These are phyloP conservation scores for Enterospora canceri DNA, from an alignment of 371 early-diverging fungal genomes.

Conservation along the genomic window DNA sequence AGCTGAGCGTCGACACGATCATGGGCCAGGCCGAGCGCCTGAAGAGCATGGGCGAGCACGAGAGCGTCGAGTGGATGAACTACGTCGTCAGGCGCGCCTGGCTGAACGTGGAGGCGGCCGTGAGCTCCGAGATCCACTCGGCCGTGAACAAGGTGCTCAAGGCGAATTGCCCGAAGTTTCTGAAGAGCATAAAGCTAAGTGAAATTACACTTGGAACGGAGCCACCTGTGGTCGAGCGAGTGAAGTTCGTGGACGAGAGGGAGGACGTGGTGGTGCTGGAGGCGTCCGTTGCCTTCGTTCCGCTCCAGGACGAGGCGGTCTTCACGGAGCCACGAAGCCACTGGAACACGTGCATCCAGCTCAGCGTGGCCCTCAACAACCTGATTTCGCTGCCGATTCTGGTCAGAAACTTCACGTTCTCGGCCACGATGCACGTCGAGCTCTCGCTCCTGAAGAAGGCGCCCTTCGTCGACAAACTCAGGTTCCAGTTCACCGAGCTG, in stretches of 20 bases:
- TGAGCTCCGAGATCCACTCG: conserved; percentile 66
- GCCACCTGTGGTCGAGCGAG: conserved; percentile 72
- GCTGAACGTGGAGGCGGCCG: conserved; percentile 76
- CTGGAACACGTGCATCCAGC: conserved; percentile 86
- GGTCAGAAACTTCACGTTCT: conserved; percentile 74
- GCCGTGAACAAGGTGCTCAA: conserved; percentile 57
- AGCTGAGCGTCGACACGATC: conserved; percentile 47
- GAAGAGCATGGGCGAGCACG: conserved; percentile 54
- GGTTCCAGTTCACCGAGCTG: conserved; percentile 69
- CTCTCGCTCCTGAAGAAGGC: conserved; percentile 66
- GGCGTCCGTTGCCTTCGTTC: conserved; percentile 29
- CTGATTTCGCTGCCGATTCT: conserved; percentile 76
- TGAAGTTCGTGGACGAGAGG: conserved; percentile 63
- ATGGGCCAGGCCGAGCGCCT: conserved; percentile 39
- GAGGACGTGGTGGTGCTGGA: conserved; percentile 64
- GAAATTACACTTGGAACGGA: conserved; percentile 85
- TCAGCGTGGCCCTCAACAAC: conserved; percentile 69
- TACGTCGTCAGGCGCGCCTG: conserved; percentile 72
- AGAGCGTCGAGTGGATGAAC: conserved; percentile 89
- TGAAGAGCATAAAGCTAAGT: conserved; percentile 71
- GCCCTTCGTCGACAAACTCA: conserved; percentile 69
- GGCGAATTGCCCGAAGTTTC: conserved; percentile 62
- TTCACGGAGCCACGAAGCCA: conserved; percentile 21
- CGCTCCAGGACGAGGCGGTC: conserved; percentile 57
- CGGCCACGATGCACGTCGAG: conserved; percentile 63